Evolutionary conservation across 352 stramenopile species (phyloP).

Genomic region (Pythium chondricola): DNA sequence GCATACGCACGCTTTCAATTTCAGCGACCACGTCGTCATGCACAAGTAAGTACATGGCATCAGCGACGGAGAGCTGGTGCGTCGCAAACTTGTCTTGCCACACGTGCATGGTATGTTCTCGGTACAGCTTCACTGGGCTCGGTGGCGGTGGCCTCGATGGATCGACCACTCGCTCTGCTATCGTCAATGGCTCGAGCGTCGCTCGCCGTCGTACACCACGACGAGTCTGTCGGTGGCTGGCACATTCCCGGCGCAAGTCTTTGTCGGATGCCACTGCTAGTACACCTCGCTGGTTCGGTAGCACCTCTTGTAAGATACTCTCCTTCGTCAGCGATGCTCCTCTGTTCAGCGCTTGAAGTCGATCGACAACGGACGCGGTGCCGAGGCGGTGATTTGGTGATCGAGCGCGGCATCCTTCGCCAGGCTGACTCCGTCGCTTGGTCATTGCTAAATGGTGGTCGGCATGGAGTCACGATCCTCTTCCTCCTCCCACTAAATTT

Average conservation of each 20-base stretch:
- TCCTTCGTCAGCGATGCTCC: constrained; percentile 2
- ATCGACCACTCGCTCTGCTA: too few relatives aligned
- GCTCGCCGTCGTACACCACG: too few relatives aligned
- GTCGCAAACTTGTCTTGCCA: constrained; percentile 57
- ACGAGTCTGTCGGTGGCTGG: too few relatives aligned
- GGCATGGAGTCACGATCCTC: too few relatives aligned
- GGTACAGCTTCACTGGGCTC: background rate
- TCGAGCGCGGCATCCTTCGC: too few relatives aligned
- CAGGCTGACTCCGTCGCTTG: too few relatives aligned
- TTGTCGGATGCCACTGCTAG: background rate
- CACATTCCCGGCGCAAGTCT: too few relatives aligned
- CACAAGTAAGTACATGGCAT: constrained; percentile 39
- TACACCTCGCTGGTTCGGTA: constrained; percentile 16
- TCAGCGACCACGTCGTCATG: constrained; percentile 30
- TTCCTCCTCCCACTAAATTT: too few relatives aligned
- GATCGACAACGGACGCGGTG: constrained; percentile 1
- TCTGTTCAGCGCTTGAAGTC: constrained; percentile 3
- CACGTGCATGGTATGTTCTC: constrained; percentile 22
- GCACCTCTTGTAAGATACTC: constrained; percentile 10
- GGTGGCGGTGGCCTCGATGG: too few relatives aligned
- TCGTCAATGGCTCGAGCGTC: too few relatives aligned
- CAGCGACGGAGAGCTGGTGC: constrained; percentile 27
- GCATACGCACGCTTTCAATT: constrained; percentile 37
- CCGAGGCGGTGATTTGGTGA: background rate
- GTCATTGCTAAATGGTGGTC: too few relatives aligned